These are phyloP conservation scores for Agaricus subrufescens DNA, from an alignment of 768 basidiomycete species.

Conservation along the genomic window DNA sequence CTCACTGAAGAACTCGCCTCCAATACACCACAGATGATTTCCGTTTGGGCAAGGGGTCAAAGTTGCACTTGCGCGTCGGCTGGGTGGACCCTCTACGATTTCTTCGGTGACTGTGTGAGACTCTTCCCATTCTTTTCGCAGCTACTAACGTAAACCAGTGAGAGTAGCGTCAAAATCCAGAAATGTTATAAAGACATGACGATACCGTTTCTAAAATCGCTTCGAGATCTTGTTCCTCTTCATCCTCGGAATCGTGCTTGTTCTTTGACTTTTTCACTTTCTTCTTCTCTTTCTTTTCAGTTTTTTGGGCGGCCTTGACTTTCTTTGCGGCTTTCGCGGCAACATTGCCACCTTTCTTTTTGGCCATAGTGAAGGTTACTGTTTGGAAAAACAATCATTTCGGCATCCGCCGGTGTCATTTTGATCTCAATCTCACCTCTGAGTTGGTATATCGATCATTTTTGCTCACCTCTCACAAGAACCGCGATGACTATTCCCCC, in stretches of 20 bases:
- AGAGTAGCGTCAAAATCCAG: conserved; percentile 7
- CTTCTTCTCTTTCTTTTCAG: conserved; percentile 66
- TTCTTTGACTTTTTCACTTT: conserved; percentile 38
- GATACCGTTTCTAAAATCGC: conserved; percentile 74
- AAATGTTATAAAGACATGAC: conserved; percentile 2
- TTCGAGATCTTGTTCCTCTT: conserved; percentile 74
- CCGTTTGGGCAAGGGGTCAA: conserved; percentile 77
- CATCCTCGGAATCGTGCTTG: conserved; percentile 13
- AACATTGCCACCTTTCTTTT: conserved; percentile 43
- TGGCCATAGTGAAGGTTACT: conserved; percentile 33
- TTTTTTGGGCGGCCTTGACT: conserved; percentile 60
- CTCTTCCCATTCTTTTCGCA: conserved; percentile 79
- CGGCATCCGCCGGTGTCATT: not conserved
- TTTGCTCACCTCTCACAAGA: too few relatives aligned
- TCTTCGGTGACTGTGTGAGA: conserved; percentile 84
- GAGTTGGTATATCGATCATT: not conserved
- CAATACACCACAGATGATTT: conserved; percentile 79
- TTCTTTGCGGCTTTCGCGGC: conserved; percentile 65
- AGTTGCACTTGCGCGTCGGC: conserved; percentile 78
- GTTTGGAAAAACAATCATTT: not conserved
- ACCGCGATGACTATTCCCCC: too few relatives aligned
- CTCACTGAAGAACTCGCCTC: conserved; percentile 85
- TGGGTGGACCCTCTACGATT: conserved; percentile 76
- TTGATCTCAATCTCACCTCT: not conserved
- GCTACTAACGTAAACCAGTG: conserved; percentile 42